phyloP scores from a whole-genome alignment of 2,329 filamentous ascomycete species.

The Botrytis porri region DNA sequence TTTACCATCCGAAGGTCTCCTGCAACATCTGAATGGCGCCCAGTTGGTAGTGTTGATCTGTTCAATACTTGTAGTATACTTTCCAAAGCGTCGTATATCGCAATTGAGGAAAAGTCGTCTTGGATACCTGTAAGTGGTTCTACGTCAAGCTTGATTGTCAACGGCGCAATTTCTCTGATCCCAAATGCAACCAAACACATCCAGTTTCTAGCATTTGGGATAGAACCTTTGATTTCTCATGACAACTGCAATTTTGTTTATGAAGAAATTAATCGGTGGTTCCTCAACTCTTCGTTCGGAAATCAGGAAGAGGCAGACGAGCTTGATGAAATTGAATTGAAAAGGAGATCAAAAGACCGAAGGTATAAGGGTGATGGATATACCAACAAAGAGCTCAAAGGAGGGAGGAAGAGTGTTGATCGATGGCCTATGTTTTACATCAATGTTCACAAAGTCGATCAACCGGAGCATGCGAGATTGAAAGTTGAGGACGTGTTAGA shows the following conservation, averaged over 20 bases:
- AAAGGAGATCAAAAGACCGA: constrained; percentile 40
- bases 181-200: constrained; percentile 68
- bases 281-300: constrained; percentile 75
- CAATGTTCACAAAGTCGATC: constrained; percentile 50
- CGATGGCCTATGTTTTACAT: constrained; percentile 88
- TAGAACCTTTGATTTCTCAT: constrained; percentile 59
- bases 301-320: constrained; percentile 47
- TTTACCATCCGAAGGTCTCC: constrained; percentile 29
- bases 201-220: constrained; percentile 81
- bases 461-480: not conserved
- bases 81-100: constrained; percentile 61
- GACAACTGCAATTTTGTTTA: constrained; percentile 65
- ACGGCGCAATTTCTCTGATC: constrained; percentile 66
- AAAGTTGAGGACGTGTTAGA: constrained; percentile 45
- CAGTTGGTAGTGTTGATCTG: constrained; percentile 21
- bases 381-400: constrained; percentile 51
- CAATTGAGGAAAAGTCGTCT: constrained; percentile 47
- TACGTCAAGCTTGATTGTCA: constrained; percentile 58
- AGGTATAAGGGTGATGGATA: constrained; percentile 48
- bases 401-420: constrained; percentile 64
- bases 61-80: constrained; percentile 52
- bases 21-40: not conserved
- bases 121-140: constrained; percentile 74
- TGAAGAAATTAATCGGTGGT: constrained; percentile 74
- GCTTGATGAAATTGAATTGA: constrained; percentile 40